Conservation (phyloP, 768 basidiomycete genomes). For the Boletus barrowsii region DNA sequence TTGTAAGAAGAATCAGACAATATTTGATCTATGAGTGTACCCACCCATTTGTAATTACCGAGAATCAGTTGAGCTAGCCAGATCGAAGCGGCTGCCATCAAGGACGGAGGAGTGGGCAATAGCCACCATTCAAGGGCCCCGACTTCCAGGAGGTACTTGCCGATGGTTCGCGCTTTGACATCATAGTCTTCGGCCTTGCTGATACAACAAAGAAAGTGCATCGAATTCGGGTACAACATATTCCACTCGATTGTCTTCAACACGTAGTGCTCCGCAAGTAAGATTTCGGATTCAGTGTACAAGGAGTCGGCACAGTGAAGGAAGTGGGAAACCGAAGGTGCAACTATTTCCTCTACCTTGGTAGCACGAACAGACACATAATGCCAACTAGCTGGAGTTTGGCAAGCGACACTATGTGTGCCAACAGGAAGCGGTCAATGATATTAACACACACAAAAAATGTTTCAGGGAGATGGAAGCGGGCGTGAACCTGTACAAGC, state of each 20-base stretch:
- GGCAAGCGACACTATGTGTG: conserved; percentile 51
- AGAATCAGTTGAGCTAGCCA: conserved; percentile 84
- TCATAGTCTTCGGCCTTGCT: conserved; percentile 95
- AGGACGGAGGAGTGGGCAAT: conserved; percentile 67
- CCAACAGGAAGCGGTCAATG: conserved; percentile 69
- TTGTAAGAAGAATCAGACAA: conserved; percentile 11
- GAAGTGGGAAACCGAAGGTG: conserved; percentile 81
- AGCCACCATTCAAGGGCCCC: conserved; percentile 78
- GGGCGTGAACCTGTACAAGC: conserved; percentile 87
- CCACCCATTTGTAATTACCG: conserved; percentile 83
- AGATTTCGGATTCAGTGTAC: conserved; percentile 75
- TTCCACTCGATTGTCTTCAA: conserved; percentile 85
- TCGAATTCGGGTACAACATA: conserved; percentile 80
- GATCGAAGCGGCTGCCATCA: conserved; percentile 78
- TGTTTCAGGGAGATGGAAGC: conserved; percentile 87
- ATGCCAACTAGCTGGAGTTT: conserved; percentile 93
- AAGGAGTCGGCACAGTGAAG: conserved; percentile 75
- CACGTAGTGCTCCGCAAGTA: conserved; percentile 87
- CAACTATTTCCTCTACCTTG: conserved; percentile 91
- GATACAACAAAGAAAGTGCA: conserved; percentile 83
- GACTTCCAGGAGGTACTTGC: conserved; percentile 90
- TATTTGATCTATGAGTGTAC: conserved; percentile 24
- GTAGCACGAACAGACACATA: conserved; percentile 84
- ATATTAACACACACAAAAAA: conserved; percentile 88
- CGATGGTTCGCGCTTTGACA: conserved; percentile 78